Percentiles rank a stretch among this genome's conserved stretches.
Evolutionary conservation across 768 basidiomycete genomes (phyloP).

Genomic region (Leccinum variicolor): DNA sequence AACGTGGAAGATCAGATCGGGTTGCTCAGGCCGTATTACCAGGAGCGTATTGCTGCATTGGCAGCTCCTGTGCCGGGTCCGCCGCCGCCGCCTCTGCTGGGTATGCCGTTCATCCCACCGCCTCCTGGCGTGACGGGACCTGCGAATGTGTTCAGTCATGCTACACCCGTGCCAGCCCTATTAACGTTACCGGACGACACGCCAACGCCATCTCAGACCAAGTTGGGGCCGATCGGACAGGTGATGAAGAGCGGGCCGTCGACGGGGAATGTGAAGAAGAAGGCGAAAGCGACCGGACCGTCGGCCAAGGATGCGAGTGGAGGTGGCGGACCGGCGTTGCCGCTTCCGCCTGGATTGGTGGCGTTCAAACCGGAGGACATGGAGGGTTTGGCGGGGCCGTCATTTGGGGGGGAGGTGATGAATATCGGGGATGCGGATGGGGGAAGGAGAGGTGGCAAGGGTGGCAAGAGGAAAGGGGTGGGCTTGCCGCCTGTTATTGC

Average conservation of each 20-base stretch:
- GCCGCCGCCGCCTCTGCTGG: conserved; percentile 13
- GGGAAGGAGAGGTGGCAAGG: conserved; percentile 13
- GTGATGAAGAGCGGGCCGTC: conserved; percentile 51
- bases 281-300: conserved; percentile 29
- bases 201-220: conserved; percentile 55
- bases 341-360: conserved; percentile 19
- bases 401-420: conserved; percentile 11
- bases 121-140: conserved; percentile 4
- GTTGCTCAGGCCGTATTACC: conserved; percentile 75
- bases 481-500: conserved; percentile 35
- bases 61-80: conserved; percentile 25
- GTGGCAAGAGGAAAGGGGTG: conserved; percentile 23
- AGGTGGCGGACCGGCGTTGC: conserved; percentile 13
- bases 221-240: conserved; percentile 79
- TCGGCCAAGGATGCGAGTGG: conserved; percentile 22
- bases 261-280: conserved; percentile 60
- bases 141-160: not conserved
- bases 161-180: conserved; percentile 4
- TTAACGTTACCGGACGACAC: conserved; percentile 62
- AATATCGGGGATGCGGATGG: conserved; percentile 1
- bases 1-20: conserved; percentile 81
- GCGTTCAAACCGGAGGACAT: conserved; percentile 17
- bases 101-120: conserved; percentile 17
- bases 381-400: conserved; percentile 14
- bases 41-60: conserved; percentile 48